Conservation (phyloP, 495 filamentous ascomycete species). For the Lindgomyces ingoldianus region DNA sequence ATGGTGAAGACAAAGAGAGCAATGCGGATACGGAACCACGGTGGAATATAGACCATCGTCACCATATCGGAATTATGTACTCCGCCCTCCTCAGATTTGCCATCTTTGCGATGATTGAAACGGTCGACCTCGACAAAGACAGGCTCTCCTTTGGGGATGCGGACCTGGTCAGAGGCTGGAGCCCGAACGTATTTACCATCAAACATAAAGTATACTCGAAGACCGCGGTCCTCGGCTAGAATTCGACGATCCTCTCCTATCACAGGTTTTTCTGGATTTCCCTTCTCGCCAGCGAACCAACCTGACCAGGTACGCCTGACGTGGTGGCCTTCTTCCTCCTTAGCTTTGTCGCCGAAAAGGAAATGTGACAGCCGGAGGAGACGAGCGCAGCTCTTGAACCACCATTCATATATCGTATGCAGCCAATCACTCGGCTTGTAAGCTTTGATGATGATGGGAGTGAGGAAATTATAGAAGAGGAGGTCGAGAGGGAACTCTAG, state of each 20-base stretch:
- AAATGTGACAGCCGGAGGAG: slow-evolving; percentile 83
- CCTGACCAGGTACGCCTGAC: slow-evolving; percentile 58
- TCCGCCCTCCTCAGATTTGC: slow-evolving; percentile 57
- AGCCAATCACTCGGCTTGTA: slow-evolving; percentile 83
- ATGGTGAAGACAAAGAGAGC: slow-evolving; percentile 84
- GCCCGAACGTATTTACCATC: slow-evolving; percentile 87
- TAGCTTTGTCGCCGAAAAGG: slow-evolving; percentile 77
- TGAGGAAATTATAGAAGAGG: slow-evolving; percentile 93
- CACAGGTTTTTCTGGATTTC: slow-evolving; percentile 54
- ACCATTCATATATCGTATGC: slow-evolving; percentile 87
- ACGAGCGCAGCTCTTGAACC: slow-evolving; percentile 87
- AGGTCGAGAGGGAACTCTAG: slow-evolving; percentile 94
- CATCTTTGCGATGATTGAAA: slow-evolving; percentile 66
- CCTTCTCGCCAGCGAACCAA: slow-evolving; percentile 51
- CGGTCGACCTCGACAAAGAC: slow-evolving; percentile 84
- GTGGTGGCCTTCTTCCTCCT: slow-evolving; percentile 79
- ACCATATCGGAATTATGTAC: slow-evolving; percentile 69
- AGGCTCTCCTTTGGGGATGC: slow-evolving; percentile 76
- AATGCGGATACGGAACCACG: slow-evolving; percentile 76
- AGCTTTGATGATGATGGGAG: slow-evolving; percentile 78
- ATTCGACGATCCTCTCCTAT: slow-evolving; percentile 44
- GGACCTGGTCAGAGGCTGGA: slow-evolving; percentile 88
- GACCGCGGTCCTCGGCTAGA: slow-evolving; percentile 44
- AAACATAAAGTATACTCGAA: slow-evolving; percentile 58
- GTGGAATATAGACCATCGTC: slow-evolving; percentile 85